These are phyloP conservation scores for Centrapalus pauciflorus DNA, from an alignment of 129 eudicot species.

Conservation along the genomic window DNA sequence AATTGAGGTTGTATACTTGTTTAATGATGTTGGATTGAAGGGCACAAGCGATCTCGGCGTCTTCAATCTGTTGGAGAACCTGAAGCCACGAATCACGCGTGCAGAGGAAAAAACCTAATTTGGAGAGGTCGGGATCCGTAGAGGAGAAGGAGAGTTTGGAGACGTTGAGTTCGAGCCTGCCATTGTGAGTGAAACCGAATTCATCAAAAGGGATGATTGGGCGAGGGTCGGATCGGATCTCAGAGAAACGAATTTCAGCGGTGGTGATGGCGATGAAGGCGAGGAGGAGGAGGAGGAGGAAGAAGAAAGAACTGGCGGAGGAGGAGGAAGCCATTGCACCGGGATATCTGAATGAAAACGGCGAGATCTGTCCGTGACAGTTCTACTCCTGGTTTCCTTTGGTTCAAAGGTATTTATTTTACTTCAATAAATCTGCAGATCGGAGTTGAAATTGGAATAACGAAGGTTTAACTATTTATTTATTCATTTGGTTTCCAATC, in stretches of 20 bases:
- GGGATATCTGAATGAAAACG: constrained; percentile 15
- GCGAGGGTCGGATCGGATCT: constrained; percentile 54
- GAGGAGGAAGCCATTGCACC: constrained; percentile 8
- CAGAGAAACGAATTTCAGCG: constrained; percentile 58
- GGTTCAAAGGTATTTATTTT: not conserved
- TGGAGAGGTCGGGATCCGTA: constrained; percentile 35
- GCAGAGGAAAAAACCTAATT: constrained; percentile 71
- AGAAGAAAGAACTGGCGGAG: not conserved
- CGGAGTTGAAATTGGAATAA: constrained; percentile 3
- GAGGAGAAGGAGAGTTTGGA: constrained; percentile 36
- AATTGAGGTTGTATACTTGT: constrained; percentile 36
- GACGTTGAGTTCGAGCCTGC: constrained; percentile 62
- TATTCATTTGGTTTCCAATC: constrained; percentile 8
- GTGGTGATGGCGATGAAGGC: constrained; percentile 21
- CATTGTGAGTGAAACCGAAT: constrained; percentile 83
- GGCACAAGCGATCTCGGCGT: constrained; percentile 43
- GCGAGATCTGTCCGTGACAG: constrained; percentile 12
- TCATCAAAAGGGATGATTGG: constrained; percentile 72
- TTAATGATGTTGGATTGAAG: constrained; percentile 47
- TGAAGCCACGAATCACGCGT: constrained; percentile 61
- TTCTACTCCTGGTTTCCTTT: not conserved
- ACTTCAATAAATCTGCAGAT: too few species aligned
- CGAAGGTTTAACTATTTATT: not conserved
- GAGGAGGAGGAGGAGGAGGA: constrained; percentile 24
- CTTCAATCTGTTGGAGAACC: constrained; percentile 61